phyloP scores from a whole-genome alignment of 768 basidiomycete genomes.

The Pleurotus djamor region DNA sequence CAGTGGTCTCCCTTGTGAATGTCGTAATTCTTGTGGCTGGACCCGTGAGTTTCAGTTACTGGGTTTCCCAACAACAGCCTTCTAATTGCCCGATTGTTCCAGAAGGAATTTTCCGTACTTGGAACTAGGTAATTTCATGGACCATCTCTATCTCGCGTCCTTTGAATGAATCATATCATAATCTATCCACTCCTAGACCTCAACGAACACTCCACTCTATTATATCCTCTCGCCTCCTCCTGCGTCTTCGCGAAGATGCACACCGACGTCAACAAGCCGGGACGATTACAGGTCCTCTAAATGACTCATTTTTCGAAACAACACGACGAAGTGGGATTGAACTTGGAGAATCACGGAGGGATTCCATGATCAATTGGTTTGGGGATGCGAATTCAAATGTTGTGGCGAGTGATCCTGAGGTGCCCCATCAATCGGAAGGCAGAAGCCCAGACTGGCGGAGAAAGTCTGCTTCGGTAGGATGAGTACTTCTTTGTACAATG shows the following conservation, averaged over 20 bases:
- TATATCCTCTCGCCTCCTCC: background rate
- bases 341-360: background rate
- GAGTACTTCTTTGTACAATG: no score
- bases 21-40: background rate
- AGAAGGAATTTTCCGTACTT: no score
- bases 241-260: background rate
- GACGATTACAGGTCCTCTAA: background rate
- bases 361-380: background rate
- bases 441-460: no score
- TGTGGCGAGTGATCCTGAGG: background rate
- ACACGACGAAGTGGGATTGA: background rate
- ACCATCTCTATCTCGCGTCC: background rate
- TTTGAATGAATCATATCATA: background rate
- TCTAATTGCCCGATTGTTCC: background rate
- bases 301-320: background rate
- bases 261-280: background rate
- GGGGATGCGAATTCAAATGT: background rate
- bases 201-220: background rate
- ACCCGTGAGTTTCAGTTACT: background rate
- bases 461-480: no score
- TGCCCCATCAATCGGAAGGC: no score
- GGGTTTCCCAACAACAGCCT: background rate
- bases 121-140: background rate
- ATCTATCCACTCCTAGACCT: background rate
- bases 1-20: background rate